Evolutionary conservation across 768 basidiomycete species (phyloP), one percentile per base, ranked within the genome.

Genomic region (Clitopilus hobsonii): DNA sequence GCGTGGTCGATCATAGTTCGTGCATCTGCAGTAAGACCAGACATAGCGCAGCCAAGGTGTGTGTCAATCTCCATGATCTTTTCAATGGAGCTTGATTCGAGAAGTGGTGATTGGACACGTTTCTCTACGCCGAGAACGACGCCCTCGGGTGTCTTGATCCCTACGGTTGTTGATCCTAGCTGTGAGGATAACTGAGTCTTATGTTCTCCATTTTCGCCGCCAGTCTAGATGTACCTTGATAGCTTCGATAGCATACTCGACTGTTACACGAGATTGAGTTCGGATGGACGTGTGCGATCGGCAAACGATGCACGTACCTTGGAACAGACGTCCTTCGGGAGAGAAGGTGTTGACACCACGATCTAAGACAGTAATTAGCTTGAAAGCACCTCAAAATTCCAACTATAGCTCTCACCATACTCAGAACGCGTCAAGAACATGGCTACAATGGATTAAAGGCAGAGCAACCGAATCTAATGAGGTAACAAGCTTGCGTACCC

Each of bases 1-100:
- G 97, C 97, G 67, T 99, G 97, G 81, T 99, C 97, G 71, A 99
- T 92, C 91, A 99, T 99, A 49, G 97, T 99, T 59, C 97, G 85
- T 45, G 97, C 96, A 73, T 99, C 97, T 54, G 97, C 96, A 54
- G 94, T 97, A 58, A 99, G 81, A 27, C 91, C 91, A 47, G 93
- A 95, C 95, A 98, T 98, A 55, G 97, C 97, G 63, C 95, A 98
- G 8, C 94, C 97, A 56, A 99, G 85, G 74, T 99, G 97, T 11
- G 71, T 61, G 74, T 98, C 97, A 65, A 99, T 98, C 76, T 99
- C 97, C 96, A 99, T 98, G 69, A 98, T 98, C 80, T 98, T 98
- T 71, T 99, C 96, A 66, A 99, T 94, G 54, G 94, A 95, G 59
- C 83, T 89, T 36, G 94, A 86, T 75, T 98, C 97, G 64, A 98